Evolutionary conservation across 805 yeast species (phyloP), one percentile per base, ranked within the genome.

Genomic region (Myxozyma geophila): DNA sequence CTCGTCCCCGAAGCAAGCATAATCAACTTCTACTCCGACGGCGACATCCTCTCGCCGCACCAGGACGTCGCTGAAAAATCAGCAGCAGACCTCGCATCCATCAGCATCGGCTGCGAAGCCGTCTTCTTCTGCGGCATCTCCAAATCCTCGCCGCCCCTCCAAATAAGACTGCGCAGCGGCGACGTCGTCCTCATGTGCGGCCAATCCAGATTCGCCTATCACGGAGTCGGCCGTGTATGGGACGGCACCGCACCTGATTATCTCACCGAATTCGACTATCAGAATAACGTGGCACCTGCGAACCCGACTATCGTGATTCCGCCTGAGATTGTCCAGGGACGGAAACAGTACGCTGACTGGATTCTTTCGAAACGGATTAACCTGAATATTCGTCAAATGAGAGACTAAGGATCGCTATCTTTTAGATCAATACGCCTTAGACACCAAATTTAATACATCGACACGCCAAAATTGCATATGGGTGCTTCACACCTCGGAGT

Each of bases 131-230:
- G 61, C 39, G 67, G 63, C 15, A 39, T 51, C 12, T 21, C 57
- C 39, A 60, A 39, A 13, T 71, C 70, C 15, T 41, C 39, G 9
- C 48, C 59, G 51, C 81, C 82, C 6, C 63, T 77, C 12, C 74
- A 77, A 21, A 61, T 80, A 12, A 59, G 77, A 15, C 69, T 79
- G 17, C 70, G 73, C 7, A 74, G 78, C 3, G 82, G 82, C 7
- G 82, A 79, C 56, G 70, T 75, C 1, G 60, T 80, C 4, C 71
- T 79, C 7, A 79, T 79, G 82, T 75, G 80, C 9, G 81, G 79
- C 7, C 68, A 59, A n/a, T 61, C 78, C 5, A 66, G 82, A 21
- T 59, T 62, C 33, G 82, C 82, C 3, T 79, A 66, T 69, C 82
- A 79, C 59, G 82, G 82, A 1, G 78, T 79, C 2, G 78, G 79